Evolutionary conservation across 345 rosid species (phyloP), one percentile per base, ranked within the genome.

Genomic region (Corchorus olitorius): DNA sequence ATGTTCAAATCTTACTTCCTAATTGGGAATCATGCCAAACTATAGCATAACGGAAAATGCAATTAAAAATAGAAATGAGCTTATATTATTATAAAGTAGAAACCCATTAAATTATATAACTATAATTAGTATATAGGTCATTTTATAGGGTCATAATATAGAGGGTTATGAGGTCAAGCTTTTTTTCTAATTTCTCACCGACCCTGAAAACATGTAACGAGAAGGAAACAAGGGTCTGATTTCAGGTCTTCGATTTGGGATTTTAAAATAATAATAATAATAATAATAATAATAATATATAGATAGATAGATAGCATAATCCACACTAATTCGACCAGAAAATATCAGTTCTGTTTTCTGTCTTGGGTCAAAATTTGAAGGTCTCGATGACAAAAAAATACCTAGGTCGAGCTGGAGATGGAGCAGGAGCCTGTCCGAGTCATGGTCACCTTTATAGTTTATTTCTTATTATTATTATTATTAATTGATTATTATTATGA

Each of bases 371-470:
- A 77, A 73, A 75, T 72, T 88, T 87, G 86, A 83, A 83, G 77
- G 86, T 88, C 89, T 87, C 89, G 84, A 82, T 78, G 86, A 65
- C 66, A 35, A 48, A 71, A 55, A 55, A 41, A n/a, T n/a, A n/a
- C 78, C 55, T 72, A 73, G 73, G 80, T 55, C 73, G 72, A 77
- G 72, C 65, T 62, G 34, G 45, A 53, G 48, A 50, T 27, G 41
- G 41, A 39, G 41, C 41, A 39, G 72, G 41, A 13, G 19, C 37
- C 58, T 41, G 63, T 72, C 75, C 58, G 49, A 61, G 61, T 72
- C 54, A 53, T 37, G 72, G 50, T 68, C 62, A 65, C 45, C 0
- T 33, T 15, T 27, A 8, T 70, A 37, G 58, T 65, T 64, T n/a
- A 48, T 72, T 22, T n/a, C n/a, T n/a, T n/a, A n/a, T n/a, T n/a